Evolutionary conservation across 2,329 filamentous ascomycete genomes (phyloP).

Genomic region (Phaeosphaeriaceae sp.): DNA sequence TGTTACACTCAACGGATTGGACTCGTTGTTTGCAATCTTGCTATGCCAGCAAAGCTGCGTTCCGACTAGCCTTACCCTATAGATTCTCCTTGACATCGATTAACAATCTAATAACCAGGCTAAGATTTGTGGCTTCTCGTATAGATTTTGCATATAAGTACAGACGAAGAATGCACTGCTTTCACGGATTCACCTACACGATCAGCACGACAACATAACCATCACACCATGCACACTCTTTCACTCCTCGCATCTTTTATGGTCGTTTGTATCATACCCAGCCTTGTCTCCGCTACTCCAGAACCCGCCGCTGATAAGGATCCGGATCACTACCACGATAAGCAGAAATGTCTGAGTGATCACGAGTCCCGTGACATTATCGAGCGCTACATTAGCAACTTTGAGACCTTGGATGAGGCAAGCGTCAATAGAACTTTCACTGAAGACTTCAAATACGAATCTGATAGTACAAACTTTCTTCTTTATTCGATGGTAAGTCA

Average conservation of each 20-base stretch:
- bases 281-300: neutral
- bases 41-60: no score
- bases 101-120: neutral
- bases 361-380: neutral
- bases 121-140: neutral
- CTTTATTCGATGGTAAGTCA: neutral
- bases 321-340: neutral
- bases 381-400: conserved; percentile 1
- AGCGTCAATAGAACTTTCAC: conserved; percentile 1
- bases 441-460: neutral
- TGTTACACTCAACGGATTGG: neutral
- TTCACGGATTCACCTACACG: neutral
- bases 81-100: no score
- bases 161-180: neutral
- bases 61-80: no score
- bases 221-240: neutral
- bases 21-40: no score
- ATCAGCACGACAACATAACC: neutral
- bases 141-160: conserved; percentile 1
- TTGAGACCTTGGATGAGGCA: neutral
- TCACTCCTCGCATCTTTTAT: neutral
- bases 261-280: neutral
- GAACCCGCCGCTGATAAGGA: neutral
- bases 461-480: neutral
- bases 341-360: conserved; percentile 1